Conservation (phyloP, 192 early-diverging fungal species). For the Gigaspora rosea region DNA sequence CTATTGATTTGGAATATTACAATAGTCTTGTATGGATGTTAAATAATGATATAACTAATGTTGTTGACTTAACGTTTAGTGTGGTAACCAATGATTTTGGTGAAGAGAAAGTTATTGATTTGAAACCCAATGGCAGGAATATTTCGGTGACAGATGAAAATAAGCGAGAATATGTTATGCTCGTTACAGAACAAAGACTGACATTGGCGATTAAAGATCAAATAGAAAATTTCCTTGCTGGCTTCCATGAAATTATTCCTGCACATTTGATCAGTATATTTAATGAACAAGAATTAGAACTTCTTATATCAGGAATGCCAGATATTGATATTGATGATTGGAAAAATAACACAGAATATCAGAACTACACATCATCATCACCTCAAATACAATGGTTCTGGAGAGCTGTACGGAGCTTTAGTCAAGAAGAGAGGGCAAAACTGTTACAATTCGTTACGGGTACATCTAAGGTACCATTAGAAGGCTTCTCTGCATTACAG, state of each 20-base stretch:
- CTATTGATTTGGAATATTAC: slow-evolving; percentile 95
- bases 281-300: slow-evolving; percentile 98
- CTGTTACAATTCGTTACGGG: slow-evolving; percentile 97
- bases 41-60: slow-evolving; percentile 93
- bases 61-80: slow-evolving; percentile 94
- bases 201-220: slow-evolving; percentile 92
- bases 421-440: slow-evolving; percentile 97
- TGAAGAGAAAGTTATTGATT: slow-evolving; percentile 77
- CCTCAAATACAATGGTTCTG: slow-evolving; percentile 99
- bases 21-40: slow-evolving; percentile 98
- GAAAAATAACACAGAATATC: slow-evolving; percentile 98
- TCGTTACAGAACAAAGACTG: slow-evolving; percentile 91
- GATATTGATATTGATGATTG: slow-evolving; percentile 99
- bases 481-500: slow-evolving; percentile 91
- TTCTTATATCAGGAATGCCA: slow-evolving; percentile 96
- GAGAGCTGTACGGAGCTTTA: slow-evolving; percentile 94
- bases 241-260: slow-evolving; percentile 97
- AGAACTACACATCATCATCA: slow-evolving; percentile 81
- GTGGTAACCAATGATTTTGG: slow-evolving; percentile 95
- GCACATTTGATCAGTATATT: slow-evolving; percentile 92
- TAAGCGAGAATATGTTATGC: slow-evolving; percentile 94
- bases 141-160: slow-evolving; percentile 93
- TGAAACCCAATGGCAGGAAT: slow-evolving; percentile 85
- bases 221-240: slow-evolving; percentile 88
- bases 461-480: slow-evolving; percentile 96